Conservation (phyloP, 495 filamentous ascomycete species). For the Rostrohypoxylon terebratum region DNA sequence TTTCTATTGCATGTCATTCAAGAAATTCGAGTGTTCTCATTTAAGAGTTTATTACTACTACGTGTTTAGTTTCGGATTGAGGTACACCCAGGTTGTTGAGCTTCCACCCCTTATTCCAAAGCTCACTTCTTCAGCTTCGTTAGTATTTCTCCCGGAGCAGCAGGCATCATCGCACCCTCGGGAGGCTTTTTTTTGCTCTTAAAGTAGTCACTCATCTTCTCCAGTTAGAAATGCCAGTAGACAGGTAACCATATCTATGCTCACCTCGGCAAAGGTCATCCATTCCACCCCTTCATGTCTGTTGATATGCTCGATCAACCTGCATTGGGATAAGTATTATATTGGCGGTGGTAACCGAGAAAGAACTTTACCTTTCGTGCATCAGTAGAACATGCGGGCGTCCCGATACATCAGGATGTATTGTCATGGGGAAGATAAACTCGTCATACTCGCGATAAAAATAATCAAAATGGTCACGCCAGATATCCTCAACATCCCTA, state of each 20-base stretch:
- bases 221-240: conserved; percentile 9
- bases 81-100: too few species aligned
- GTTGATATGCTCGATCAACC: conserved; percentile 76
- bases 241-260: neutral
- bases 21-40: neutral
- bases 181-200: conserved; percentile 74
- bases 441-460: conserved; percentile 71
- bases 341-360: neutral
- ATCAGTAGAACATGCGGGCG: conserved; percentile 68
- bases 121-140: conserved; percentile 53
- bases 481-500: conserved; percentile 66
- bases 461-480: conserved; percentile 70
- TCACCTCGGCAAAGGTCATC: conserved; percentile 73
- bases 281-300: conserved; percentile 79
- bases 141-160: conserved; percentile 66
- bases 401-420: conserved; percentile 71
- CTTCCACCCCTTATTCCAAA: neutral
- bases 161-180: conserved; percentile 75
- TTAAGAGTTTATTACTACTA: neutral
- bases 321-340: conserved; percentile 16
- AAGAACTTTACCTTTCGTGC: conserved; percentile 58
- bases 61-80: neutral
- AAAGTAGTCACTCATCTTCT: conserved; percentile 67
- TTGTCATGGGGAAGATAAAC: conserved; percentile 71
- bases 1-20: neutral